Conservation (phyloP, 352 stramenopile genomes). For the Blastocystis sp. region DNA sequence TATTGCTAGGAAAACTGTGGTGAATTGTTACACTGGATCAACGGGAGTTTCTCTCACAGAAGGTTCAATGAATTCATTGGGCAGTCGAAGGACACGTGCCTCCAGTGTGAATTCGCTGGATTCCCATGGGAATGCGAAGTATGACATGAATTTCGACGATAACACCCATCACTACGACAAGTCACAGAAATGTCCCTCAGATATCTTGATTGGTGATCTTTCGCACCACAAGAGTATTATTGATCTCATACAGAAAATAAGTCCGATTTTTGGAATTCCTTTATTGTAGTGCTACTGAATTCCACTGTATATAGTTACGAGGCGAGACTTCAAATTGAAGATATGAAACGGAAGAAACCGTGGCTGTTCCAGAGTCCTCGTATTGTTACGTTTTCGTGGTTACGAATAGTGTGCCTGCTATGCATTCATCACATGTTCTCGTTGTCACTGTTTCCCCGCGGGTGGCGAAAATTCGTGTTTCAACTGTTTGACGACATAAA, state of each 20-base stretch:
- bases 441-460: constrained; percentile 27
- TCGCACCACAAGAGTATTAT: constrained; percentile 59
- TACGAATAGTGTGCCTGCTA: constrained; percentile 8
- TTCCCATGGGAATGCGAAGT: neutral
- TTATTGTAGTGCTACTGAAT: constrained; percentile 13
- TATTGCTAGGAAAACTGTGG: neutral
- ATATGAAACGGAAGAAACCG: constrained; percentile 31
- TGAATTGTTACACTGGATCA: neutral
- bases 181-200: constrained; percentile 5
- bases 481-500: constrained; percentile 16
- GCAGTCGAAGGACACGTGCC: neutral
- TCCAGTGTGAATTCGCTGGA: neutral
- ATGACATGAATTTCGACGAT: constrained; percentile 44
- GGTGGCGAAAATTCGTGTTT: constrained; percentile 50
- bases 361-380: neutral
- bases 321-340: constrained; percentile 27
- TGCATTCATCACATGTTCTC: constrained; percentile 49
- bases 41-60: neutral
- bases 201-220: constrained; percentile 62
- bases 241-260: constrained; percentile 58
- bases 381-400: neutral
- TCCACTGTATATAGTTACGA: constrained; percentile 53
- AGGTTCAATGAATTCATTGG: constrained; percentile 57
- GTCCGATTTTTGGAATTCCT: neutral
- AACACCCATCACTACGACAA: constrained; percentile 15